A percentile compares a stretch with the other conserved stretches of the same genome.
phyloP scores from a whole-genome alignment of 768 basidiomycete genomes.

The Naematelia encephala region DNA sequence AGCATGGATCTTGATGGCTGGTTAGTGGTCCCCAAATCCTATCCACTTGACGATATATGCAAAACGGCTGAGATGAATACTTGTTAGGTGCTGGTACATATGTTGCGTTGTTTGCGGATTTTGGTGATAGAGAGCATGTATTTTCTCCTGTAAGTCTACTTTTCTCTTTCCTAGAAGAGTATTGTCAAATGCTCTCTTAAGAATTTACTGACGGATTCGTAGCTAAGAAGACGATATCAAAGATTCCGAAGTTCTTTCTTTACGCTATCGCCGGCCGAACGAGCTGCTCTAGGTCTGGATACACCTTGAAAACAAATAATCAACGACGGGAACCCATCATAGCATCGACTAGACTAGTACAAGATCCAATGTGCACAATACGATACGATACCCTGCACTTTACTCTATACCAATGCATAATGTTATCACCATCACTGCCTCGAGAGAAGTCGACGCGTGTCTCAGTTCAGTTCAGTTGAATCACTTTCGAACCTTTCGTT shows the following conservation, averaged over 20 bases:
- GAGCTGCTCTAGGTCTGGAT: conserved; percentile 20
- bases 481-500: background rate
- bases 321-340: background rate
- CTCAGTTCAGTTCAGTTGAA: too few species aligned
- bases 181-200: too few species aligned
- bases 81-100: conserved; percentile 36
- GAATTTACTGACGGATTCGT: background rate
- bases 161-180: too few species aligned
- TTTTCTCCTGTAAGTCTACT: conserved; percentile 45
- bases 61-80: too few species aligned
- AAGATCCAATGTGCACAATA: background rate
- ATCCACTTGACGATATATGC: background rate
- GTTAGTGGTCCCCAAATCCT: background rate
- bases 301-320: background rate
- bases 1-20: background rate
- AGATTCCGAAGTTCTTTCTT: conserved; percentile 12
- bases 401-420: background rate
- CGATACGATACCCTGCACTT: background rate
- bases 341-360: background rate
- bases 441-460: too few species aligned
- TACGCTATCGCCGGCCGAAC: conserved; percentile 26
- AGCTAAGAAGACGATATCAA: conserved; percentile 19
- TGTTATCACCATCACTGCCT: background rate
- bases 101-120: conserved; percentile 40
- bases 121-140: conserved; percentile 37